Percentiles rank a stretch among this genome's conserved stretches.
Evolutionary conservation across 768 basidiomycete species (phyloP).

Genomic region (Tricholomella constricta): DNA sequence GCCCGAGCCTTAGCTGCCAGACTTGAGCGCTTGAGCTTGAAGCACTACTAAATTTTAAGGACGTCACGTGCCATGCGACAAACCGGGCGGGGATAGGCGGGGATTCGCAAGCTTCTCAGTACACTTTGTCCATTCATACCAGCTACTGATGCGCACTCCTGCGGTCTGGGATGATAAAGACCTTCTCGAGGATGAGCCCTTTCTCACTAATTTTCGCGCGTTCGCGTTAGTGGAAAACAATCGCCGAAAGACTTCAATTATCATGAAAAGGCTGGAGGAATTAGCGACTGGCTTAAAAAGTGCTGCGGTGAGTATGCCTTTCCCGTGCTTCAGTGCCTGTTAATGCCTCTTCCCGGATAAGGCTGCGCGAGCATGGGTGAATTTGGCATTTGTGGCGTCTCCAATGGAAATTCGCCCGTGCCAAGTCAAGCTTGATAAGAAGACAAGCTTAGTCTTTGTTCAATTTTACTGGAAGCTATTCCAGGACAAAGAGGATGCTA

Average conservation of each 20-base stretch:
- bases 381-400: slow-evolving; percentile 11
- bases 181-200: slow-evolving; percentile 23
- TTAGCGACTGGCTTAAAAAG: slow-evolving; percentile 1
- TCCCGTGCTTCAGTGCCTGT: background rate
- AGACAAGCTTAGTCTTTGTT: slow-evolving; percentile 19
- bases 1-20: no score
- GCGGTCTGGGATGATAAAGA: slow-evolving; percentile 23
- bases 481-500: background rate
- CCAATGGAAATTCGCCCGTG: background rate
- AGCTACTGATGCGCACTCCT: slow-evolving; percentile 21
- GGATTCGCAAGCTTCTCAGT: background rate
- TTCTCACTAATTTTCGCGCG: slow-evolving; percentile 7
- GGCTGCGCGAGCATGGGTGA: slow-evolving; percentile 15
- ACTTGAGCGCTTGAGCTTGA: no score
- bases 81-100: background rate
- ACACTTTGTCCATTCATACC: background rate
- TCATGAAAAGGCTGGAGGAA: slow-evolving; percentile 1
- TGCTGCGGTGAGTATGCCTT: background rate
- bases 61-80: background rate
- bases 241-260: slow-evolving; percentile 4
- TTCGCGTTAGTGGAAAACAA: background rate
- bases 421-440: slow-evolving; percentile 4
- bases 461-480: slow-evolving; percentile 25
- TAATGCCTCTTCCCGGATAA: slow-evolving; percentile 5
- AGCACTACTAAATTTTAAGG: background rate